Evolutionary conservation across 495 filamentous ascomycete species (phyloP).

Genomic region (Aspergillus haitiensis): DNA sequence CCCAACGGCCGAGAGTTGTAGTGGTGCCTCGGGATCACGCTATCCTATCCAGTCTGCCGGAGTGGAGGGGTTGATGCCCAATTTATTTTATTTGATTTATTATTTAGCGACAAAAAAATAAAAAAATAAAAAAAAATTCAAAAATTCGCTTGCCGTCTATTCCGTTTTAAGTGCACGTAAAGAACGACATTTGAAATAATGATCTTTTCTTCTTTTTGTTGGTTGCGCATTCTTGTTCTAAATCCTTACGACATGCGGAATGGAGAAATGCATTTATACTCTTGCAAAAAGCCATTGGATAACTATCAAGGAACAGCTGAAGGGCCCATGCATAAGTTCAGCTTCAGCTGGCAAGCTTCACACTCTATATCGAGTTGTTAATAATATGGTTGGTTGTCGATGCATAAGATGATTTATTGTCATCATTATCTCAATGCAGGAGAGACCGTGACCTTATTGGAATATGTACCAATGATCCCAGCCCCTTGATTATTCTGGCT

Average conservation of each 20-base stretch:
- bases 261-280: not conserved
- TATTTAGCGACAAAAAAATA: not conserved
- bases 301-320: conserved; percentile 1
- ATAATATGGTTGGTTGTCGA: not conserved
- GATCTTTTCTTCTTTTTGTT: conserved; percentile 1
- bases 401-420: not conserved
- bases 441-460: not conserved
- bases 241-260: not conserved
- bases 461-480: conserved; percentile 8
- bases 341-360: conserved; percentile 2
- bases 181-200: conserved; percentile 1
- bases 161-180: conserved; percentile 18
- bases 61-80: conserved; percentile 29
- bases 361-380: not conserved
- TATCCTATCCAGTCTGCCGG: conserved; percentile 14
- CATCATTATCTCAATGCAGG: not conserved
- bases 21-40: conserved; percentile 21
- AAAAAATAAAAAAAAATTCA: conserved; percentile 17
- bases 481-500: conserved; percentile 5
- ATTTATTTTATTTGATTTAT: conserved; percentile 9
- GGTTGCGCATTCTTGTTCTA: not conserved
- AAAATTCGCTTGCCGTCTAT: conserved; percentile 19
- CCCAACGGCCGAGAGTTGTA: conserved; percentile 12
- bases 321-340: not conserved
- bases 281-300: not conserved